Base-by-base conservation (phyloP, 2,329 filamentous ascomycete species). In the Gyromitra esculenta region DNA sequence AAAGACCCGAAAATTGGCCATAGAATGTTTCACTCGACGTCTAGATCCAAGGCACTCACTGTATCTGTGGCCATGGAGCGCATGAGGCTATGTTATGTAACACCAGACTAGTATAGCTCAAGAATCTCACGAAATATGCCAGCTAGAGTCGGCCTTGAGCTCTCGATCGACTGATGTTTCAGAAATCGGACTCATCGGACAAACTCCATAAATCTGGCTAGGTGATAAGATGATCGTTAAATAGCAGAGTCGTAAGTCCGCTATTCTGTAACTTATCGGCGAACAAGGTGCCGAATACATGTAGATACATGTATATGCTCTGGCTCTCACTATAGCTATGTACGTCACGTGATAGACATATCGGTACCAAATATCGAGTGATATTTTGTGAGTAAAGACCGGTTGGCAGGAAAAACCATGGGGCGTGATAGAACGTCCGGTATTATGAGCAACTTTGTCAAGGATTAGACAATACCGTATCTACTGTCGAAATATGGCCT, bases 141-240 rank as follows among this genome's bases (percentile, higher is more conserved):
- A 59, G 56, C 56, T 39, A 18, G 18, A 21, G 6, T 21, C n/a
- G 8, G 18, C 18, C 15, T 39, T n/a, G 15, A 31, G 11, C n/a
- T 39, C 56, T 18, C 8, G 48, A 45, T 15, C 15, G 15, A 52
- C 18, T 11, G 18, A 21, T 59, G 31, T 59, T 59, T 59, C 56
- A 15, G 35, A 7, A 41, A 39, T 59, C 56, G 13, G 56, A 18
- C 5, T 59, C 56, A 59, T 39, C 56, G 56, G 56, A 59, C 31
- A 59, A 59, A 59, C 31, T 7, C 35, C 56, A 39, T 3, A 59
- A 35, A 7, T n/a, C n/a, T 1, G 8, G 6, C 56, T 15, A 1
- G 39, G 9, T 18, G 6, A 18, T 21, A 45, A 45, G 43, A 15
- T 45, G 11, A 13, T 15, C 9, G 18, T 37, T 59, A n/a, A 25